Evolutionary conservation across 148 eudicot genomes (phyloP).

Genomic region (Amaranthus hypochondriacus): DNA sequence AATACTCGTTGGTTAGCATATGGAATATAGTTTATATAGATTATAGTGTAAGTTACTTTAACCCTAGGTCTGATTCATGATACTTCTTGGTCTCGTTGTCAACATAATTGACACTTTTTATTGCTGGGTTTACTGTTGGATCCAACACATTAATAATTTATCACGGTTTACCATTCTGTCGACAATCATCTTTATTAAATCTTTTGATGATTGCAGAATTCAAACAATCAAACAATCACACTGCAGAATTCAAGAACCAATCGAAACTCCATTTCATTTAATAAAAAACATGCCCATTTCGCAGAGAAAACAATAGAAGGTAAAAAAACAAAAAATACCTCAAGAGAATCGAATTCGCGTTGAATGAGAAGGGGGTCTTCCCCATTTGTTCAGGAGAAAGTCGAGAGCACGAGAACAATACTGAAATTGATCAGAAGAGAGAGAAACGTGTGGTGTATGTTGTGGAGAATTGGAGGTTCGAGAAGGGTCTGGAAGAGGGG

Average conservation of each 20-base stretch:
- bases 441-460: slow-evolving; percentile 26
- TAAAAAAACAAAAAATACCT: slow-evolving; percentile 34
- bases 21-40: no score
- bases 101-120: no score
- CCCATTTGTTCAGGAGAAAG: slow-evolving; percentile 42
- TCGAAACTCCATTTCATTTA: neutral
- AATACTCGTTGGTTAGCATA: no score
- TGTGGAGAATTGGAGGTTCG: slow-evolving; percentile 27
- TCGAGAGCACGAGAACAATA: slow-evolving; percentile 53
- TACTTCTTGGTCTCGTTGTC: no score
- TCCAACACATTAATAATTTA: no score
- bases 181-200: no score
- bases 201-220: neutral
- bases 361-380: slow-evolving; percentile 28
- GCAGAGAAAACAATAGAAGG: neutral
- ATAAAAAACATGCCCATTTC: neutral
- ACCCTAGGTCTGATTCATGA: no score
- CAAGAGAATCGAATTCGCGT: slow-evolving; percentile 55
- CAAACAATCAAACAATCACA: neutral
- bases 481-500: slow-evolving; percentile 16
- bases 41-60: no score
- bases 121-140: no score
- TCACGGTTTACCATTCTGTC: no score
- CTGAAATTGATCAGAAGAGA: slow-evolving; percentile 49
- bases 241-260: neutral